phyloP scores from a whole-genome alignment of 164 flowering plant genomes.

The Vitis labrusca region DNA sequence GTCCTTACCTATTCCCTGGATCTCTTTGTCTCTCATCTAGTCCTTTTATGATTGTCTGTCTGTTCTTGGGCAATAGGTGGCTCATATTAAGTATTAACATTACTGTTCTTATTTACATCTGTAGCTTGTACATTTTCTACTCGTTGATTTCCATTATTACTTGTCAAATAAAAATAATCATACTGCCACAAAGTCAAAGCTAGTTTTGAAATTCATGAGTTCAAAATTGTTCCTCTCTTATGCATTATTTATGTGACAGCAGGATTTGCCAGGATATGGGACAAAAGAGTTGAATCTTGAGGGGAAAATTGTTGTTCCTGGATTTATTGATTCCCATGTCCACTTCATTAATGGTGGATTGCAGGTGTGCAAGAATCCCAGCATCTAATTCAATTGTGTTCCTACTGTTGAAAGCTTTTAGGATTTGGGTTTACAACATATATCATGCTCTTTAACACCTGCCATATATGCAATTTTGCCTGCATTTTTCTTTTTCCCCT shows the following conservation, averaged over 20 bases:
- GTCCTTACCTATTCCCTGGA: too few species aligned
- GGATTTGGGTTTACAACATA: too few species aligned
- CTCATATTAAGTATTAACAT: too few species aligned
- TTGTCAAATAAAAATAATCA: too few species aligned
- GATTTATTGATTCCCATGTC: slow-evolving; percentile 92
- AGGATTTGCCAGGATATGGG: slow-evolving; percentile 56
- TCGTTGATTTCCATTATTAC: too few species aligned
- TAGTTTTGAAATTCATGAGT: too few species aligned
- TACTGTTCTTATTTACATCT: too few species aligned
- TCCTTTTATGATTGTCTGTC: not conserved
- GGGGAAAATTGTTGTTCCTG: slow-evolving; percentile 90
- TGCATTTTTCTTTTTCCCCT: too few species aligned
- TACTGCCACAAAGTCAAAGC: too few species aligned
- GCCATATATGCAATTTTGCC: not conserved
- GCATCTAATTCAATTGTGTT: not conserved
- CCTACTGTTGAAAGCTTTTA: not conserved
- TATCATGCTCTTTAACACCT: not conserved
- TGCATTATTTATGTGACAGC: slow-evolving; percentile 21
- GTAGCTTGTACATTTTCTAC: too few species aligned
- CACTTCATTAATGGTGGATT: slow-evolving; percentile 84
- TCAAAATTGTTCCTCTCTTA: not conserved
- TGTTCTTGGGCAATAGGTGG: not conserved
- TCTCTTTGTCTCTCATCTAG: too few species aligned
- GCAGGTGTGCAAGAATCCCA: slow-evolving; percentile 43
- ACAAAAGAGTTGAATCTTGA: slow-evolving; percentile 56